phyloP scores from a whole-genome alignment of 23 red algal species.

The Gracilaria gracilis region DNA sequence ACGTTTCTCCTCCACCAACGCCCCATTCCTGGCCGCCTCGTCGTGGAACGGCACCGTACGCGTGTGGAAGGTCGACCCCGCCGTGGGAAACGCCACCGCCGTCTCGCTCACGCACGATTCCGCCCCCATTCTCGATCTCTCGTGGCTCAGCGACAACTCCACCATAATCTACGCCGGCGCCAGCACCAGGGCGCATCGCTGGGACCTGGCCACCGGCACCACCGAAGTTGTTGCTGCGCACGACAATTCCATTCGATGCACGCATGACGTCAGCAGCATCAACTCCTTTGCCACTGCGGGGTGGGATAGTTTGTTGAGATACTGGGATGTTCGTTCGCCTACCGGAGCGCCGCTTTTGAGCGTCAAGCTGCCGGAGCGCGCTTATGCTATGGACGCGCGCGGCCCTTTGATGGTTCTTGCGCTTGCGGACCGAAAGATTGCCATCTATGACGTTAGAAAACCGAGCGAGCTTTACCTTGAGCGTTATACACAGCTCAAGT shows the following conservation, averaged over 20 bases:
- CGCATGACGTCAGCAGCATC: conserved; percentile 30
- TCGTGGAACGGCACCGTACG: conserved; percentile 96
- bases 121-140: conserved; percentile 78
- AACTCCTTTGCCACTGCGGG: conserved; percentile 74
- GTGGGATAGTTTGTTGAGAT: conserved; percentile 89
- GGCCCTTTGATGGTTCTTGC: conserved; percentile 87
- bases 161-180: conserved; percentile 72
- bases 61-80: conserved; percentile 75
- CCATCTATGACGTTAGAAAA: conserved; percentile 90
- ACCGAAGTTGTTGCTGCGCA: conserved; percentile 72
- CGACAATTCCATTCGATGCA: conserved; percentile 64
- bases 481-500: conserved; percentile 77
- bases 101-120: conserved; percentile 58
- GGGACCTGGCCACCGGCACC: conserved; percentile 69
- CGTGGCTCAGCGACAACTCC: conserved; percentile 76
- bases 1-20: conserved; percentile 78
- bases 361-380: conserved; percentile 63
- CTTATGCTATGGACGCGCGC: conserved; percentile 92
- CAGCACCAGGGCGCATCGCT: conserved; percentile 73
- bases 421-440: conserved; percentile 83
- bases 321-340: conserved; percentile 96
- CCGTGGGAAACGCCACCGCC: conserved; percentile 43
- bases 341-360: conserved; percentile 65
- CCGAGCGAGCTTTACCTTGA: conserved; percentile 72
- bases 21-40: conserved; percentile 78